Base-by-base conservation (phyloP, 1,284 basidiomycete species). In the Ceratobasidium sp. region DNA sequence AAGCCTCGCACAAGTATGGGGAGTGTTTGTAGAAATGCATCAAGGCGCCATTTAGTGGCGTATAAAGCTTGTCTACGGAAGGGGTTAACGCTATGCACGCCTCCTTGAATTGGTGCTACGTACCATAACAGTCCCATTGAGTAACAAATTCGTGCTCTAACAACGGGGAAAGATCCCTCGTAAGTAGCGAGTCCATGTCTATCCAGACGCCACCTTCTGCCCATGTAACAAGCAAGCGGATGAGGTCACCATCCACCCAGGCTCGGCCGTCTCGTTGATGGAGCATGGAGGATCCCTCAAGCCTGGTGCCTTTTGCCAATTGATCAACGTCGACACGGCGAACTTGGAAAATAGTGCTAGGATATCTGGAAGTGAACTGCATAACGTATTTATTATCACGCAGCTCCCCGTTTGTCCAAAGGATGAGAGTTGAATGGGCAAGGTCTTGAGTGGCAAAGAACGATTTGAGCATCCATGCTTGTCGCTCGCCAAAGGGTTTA, bases 101-200 rank as follows among this genome's bases (percentile, higher is more conserved):
- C 46, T 1, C 16, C n/a, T 44, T 29, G 41, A 60, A 4, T 33
- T 54, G 59, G 16, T 2, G 33, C 11, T 36, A 79, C 87, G 71
- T 75, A 94, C 93, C 91, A 76, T 95, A 95, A 76, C 94, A 97
- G 76, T 97, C 95, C 95, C 94, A 96, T 76, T 96, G 93, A 0
- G 90, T 93, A 11, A 97, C 90, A 77, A 94, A 98, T 77, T 98
- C 95, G 75, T 91, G 89, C 77, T 96, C 94, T 6, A 90, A 80
- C 67, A 97, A 79, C 3, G 93, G 91, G 3, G 87, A 81, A 23
- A 97, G 79, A 77, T 93, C 89, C 59, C 94, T 80, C 49, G 92
- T 94, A 71, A 96, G 78, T 68, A 98, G 82, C 73, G 89, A 89
- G 78, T 97, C 95, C 92, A 97, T 96, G 77, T 98, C 94, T 70